Evolutionary conservation across 768 basidiomycete genomes (phyloP).

Genomic region (Tulasnella calospora): DNA sequence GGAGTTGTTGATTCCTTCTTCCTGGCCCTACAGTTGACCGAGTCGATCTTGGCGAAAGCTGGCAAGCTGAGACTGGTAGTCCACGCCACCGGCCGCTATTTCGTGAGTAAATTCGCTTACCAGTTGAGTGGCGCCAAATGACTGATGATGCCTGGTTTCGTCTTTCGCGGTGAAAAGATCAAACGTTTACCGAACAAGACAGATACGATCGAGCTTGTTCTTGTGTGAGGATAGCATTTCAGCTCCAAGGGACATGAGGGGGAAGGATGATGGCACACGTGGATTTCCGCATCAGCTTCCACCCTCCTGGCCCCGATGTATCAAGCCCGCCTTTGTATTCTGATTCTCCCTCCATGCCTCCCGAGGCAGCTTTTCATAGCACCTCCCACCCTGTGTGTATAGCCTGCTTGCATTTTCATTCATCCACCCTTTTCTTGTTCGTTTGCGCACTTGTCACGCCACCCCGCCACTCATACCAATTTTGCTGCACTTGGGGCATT

Average conservation of each 20-base stretch:
- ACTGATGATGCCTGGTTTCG: not conserved
- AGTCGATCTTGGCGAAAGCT: conserved; percentile 15
- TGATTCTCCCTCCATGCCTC: not conserved
- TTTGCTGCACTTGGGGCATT: not conserved
- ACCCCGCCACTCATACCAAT: not conserved
- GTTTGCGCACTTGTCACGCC: not conserved
- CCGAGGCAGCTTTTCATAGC: not conserved
- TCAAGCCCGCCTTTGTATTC: not conserved
- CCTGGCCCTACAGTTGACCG: not conserved
- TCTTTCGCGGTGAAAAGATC: not conserved
- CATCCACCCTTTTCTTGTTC: not conserved
- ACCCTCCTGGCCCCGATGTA: not conserved
- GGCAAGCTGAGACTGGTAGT: conserved; percentile 10
- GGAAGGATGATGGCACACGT: not conserved
- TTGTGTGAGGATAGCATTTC: not conserved
- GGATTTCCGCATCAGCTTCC: not conserved
- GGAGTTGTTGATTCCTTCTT: not conserved
- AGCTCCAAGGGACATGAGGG: not conserved
- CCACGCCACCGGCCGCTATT: conserved; percentile 20
- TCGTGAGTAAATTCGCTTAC: not conserved
- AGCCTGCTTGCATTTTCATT: not conserved
- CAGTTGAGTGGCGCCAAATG: not conserved
- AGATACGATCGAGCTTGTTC: conserved; percentile 15
- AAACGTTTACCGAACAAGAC: conserved; percentile 19
- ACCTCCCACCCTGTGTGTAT: not conserved